Evolutionary conservation across 1,139 yeast species (phyloP), one percentile per base, ranked within the genome.

Genomic region (Blastobotrys proliferans): DNA sequence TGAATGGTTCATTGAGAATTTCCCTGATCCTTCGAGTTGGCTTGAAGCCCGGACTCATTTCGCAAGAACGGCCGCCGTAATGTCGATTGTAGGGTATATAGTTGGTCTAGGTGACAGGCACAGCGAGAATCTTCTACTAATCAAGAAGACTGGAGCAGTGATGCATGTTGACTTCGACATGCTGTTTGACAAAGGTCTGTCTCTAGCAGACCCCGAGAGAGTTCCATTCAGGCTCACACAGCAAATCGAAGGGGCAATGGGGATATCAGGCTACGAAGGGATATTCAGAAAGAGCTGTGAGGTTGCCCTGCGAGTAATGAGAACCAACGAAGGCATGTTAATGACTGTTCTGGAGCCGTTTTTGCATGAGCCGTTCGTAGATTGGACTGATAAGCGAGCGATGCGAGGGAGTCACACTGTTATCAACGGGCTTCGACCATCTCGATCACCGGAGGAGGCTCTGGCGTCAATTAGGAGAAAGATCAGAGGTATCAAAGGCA

Each of bases 131-230:
- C 77, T 94, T 20, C 65, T 94, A 43, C 69, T 92, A 38, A 77
- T 83, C 56, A 81, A 83, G 52, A 76, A 74, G 34, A 76, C 79
- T 1, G 98, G 98, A 1, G 79, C 79, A 8, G 79, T 88, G 0
- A 67, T 94, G 50, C 99, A 94, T 62, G 97, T 94, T 46, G 99
- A 94, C 64, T 94, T 92, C 63, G 97, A 94, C 59, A 92, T 97
- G 66, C 68, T 94, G 37, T 94, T 94, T 59, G 98, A 87, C 57
- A 92, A 68, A 51, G 77, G 78, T 9, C 61, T 66, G 33, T 74
- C 76, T 1, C 66, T 84, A 24, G 81, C 81, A 1, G 77, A 79
- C 6, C 99, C 98, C 0, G 99, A 94, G 59, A 69, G 87, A 28
- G 98, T 94, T 1, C 99, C 98, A 0, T 94, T 94, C 62, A 70